Base-by-base conservation (phyloP, 352 stramenopile genomes). In the Phytophthora ramorum region DNA sequence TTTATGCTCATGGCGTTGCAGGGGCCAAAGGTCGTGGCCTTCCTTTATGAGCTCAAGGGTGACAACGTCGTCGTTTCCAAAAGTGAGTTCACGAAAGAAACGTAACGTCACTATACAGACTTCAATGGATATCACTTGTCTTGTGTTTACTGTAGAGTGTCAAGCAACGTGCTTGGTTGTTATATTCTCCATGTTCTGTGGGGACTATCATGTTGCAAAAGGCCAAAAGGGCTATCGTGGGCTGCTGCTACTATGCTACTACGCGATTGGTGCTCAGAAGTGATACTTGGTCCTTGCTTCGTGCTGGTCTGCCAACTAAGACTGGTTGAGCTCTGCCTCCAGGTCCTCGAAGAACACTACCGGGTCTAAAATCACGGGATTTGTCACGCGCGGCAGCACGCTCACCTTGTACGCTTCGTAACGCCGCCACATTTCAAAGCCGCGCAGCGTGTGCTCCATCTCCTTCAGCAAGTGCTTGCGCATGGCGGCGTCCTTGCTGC, bases 1-100 rank as follows among this genome's bases (percentile, higher is more conserved):
- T 99, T 99, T 65, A 97, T 99, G 71, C 87, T 99, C 55, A 92
- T 99, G 74, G 97, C 97, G n/a, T 87, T 99, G 48, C 97, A 99
- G 69, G 97, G 94, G 1, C 66, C 63, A 37, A 99, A 99, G 71
- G 90, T 99, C 35, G 96, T 99, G 3, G 97, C 93, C 40, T 99
- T 99, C 75, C 86, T 99, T 1, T 99, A 99, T 75, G 92, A 98
- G 68, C 81, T 97, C 54, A 90, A 92, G 47, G 77, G 63, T 13
- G 90, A 89, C 54, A 87, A 90, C 55, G 87, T 95, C 24, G 84
- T 89, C 14, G 89, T 96, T n/a, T 96, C 87, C 70, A 97, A 95
- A 66, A 96, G 82, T 74, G 88, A 96, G 68, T 94, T 93, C 52
- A 80, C 75, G 7, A 96, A 96, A 64, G 79, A 92, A 63, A 63